Conservation (phyloP, 1,284 basidiomycete genomes). For the Puccinia coronata region DNA sequence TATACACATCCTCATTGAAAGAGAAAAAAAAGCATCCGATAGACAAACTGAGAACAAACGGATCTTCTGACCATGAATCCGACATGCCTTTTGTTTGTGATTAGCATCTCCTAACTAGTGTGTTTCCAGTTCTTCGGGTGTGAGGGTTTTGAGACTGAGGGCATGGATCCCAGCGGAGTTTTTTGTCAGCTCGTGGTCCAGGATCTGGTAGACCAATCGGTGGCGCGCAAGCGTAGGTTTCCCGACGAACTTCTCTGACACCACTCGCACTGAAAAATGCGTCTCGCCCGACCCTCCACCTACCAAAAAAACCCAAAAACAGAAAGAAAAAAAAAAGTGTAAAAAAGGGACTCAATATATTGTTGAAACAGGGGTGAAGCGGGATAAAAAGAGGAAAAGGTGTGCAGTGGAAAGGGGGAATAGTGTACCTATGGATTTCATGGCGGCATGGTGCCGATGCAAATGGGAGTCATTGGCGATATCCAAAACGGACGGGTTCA, state of each 20-base stretch:
- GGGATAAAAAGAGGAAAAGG: background rate
- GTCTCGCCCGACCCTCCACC: conserved; percentile 49
- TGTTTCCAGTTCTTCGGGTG: conserved; percentile 23
- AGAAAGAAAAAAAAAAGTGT: background rate
- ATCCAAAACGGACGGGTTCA: conserved; percentile 19
- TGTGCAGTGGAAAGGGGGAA: background rate
- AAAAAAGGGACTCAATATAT: background rate
- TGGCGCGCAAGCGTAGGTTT: conserved; percentile 33
- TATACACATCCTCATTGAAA: no score
- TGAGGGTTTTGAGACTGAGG: conserved; percentile 39
- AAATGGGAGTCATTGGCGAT: conserved; percentile 47
- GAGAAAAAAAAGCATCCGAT: no score
- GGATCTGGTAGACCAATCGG: conserved; percentile 30
- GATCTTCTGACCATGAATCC: no score
- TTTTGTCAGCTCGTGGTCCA: conserved; percentile 19
- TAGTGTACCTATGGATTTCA: conserved; percentile 40
- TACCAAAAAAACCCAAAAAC: no score
- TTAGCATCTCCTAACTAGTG: no score
- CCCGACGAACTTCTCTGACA: conserved; percentile 27
- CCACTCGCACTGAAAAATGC: conserved; percentile 34
- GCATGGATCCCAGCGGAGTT: conserved; percentile 35
- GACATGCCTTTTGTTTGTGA: no score
- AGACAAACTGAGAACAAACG: no score
- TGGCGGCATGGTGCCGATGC: conserved; percentile 45
- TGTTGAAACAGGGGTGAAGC: no score